Evolutionary conservation across 2,329 filamentous ascomycete genomes (phyloP).

Genomic region (Ceratocystis smalleyi): DNA sequence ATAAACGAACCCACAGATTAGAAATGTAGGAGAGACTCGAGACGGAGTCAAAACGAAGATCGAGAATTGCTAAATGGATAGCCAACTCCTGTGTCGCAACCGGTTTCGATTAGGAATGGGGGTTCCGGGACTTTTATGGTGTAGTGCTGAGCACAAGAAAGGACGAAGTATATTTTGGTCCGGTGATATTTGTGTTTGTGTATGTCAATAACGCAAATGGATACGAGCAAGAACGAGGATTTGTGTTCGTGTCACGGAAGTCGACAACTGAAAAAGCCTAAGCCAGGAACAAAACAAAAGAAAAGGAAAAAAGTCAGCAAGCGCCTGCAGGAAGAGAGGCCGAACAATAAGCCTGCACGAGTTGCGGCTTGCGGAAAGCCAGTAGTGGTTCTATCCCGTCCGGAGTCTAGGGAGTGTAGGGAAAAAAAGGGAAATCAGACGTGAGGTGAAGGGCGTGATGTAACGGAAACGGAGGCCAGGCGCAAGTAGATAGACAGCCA

Average conservation of each 20-base stretch:
- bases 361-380: not conserved
- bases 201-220: not conserved
- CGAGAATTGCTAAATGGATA: not conserved
- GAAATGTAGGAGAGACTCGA: not conserved
- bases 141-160: not conserved
- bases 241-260: not conserved
- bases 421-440: not conserved
- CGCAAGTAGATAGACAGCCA: not conserved
- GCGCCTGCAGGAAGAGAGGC: not conserved
- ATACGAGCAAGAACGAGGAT: constrained; percentile 4
- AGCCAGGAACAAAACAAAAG: not conserved
- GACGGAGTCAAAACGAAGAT: not conserved
- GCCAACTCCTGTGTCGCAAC: not conserved
- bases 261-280: not conserved
- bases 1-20: not conserved
- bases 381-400: not conserved
- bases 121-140: constrained; percentile 3
- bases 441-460: not conserved
- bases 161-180: not conserved
- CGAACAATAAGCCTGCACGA: not conserved
- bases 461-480: not conserved
- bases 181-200: not conserved
- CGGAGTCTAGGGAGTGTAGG: not conserved
- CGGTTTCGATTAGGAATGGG: not conserved
- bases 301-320: not conserved